Evolutionary conservation across 208 protist genomes (phyloP), one percentile per base, ranked within the genome.

Genomic region (Crithidia bombi): DNA sequence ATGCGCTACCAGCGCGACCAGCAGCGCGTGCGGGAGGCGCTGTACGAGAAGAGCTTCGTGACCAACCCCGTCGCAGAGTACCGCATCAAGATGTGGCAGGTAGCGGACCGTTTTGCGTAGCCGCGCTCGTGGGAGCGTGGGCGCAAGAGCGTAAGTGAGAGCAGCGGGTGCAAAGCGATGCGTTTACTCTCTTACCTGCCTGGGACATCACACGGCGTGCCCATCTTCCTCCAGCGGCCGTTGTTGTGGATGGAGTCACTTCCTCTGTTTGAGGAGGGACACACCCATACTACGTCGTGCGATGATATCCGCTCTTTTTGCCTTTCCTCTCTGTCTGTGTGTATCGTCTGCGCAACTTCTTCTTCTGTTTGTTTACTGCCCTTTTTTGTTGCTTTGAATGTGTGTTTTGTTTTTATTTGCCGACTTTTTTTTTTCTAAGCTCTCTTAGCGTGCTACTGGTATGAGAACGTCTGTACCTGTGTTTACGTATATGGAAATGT

Each of bases 41-140:
- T 96, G 44, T 96, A 96, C 62, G 90, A 87, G 59, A 90, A 90
- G 62, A 80, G 92, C 65, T 96, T 96, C 67, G 87, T 96, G 30
- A 90, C 79, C 17, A 91, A 96, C 69, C 87, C 90, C 0, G 72
- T 96, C 5, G 87, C 90, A 5, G 83, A 96, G 77, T 96, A 89
- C 69, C 85, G 90, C 50, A 80, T 96, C 36, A 96, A 96, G 85
- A 79, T 84, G 25, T 96, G 90, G 90, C 90, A 96, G 77, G 87
- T 92, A 39, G 85, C 87, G 17, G 86, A 96, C 61, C 85, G 90
- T 59, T 93, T 92, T 71, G 86, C 87, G 12, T 95, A 85, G 75
- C 4, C 69, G 19, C 0, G 14, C 9, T 28, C 5, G 3, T 3
- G 28, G 46, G 17, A n/a, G n/a, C n/a, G n/a, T n/a, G n/a, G n/a